Conservation (phyloP, 306 rosid genomes). For the Nissolia schottii region DNA sequence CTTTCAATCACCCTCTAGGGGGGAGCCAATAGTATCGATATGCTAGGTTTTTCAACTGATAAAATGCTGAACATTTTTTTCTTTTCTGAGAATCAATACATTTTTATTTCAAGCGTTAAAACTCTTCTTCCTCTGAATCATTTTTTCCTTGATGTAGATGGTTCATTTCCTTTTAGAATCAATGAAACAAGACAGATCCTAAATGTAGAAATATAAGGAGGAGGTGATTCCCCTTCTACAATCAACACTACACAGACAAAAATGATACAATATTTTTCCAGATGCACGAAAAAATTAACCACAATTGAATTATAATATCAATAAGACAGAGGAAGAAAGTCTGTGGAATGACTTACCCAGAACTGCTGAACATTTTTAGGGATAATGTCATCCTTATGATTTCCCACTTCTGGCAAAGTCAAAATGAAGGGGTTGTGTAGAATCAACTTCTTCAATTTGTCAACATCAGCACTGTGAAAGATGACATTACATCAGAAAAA, state of each 20-base stretch:
- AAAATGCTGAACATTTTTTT: background rate
- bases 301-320: background rate
- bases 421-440: conserved; percentile 81
- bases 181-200: background rate
- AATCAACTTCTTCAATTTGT: conserved; percentile 87
- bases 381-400: conserved; percentile 66
- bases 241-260: background rate
- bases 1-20: background rate
- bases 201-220: background rate
- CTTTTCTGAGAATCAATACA: background rate
- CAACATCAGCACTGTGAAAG: conserved; percentile 74
- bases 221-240: background rate
- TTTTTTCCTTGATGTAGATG: background rate
- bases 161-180: background rate
- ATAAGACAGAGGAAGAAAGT: background rate
- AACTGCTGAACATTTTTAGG: conserved; percentile 93
- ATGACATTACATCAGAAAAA: conserved; percentile 17
- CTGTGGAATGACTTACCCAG: conserved; percentile 49
- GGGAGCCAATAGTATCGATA: background rate
- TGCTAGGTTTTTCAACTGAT: background rate
- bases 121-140: background rate
- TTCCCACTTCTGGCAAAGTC: conserved; percentile 86
- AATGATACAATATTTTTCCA: background rate
- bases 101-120: background rate
- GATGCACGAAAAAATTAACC: background rate